Base-by-base conservation (phyloP, 225 moss, liverwort and hornwort genomes). In the Climacium dendroides region DNA sequence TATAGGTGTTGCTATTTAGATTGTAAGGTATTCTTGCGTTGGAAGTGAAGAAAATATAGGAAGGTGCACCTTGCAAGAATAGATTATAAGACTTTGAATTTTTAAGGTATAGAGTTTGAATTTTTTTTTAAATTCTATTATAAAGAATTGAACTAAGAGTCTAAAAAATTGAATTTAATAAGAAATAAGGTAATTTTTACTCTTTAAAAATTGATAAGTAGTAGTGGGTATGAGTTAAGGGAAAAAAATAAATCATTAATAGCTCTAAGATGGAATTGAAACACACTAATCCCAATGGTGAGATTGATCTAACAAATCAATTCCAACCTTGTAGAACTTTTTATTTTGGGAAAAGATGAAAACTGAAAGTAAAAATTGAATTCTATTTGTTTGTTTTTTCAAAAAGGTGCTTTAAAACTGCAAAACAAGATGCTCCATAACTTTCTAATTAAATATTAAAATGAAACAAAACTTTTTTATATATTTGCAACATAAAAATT, bases 211-310 rank as follows among this genome's bases (percentile, higher is more conserved):
- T 37, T 67, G 37, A 22, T 22, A 3, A 39, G 11, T 37, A n/a
- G n/a, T n/a, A n/a, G n/a, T n/a, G n/a, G n/a, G n/a, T n/a, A n/a
- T 4, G 1, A 24, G 24, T 37, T 24, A 24, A 13, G 37, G 1
- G 13, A 2, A 7, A 39, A 39, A n/a, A 69, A 0, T 4, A 4
- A 39, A 7, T 13, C 0, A 0, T 37, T 11, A 7, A 0, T 22
- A 37, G 22, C 12, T 32, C 7, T 16, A 67, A 28, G 9, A 45
- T 45, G 73, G 18, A 72, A 72, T 45, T 45, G 10, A 17, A 72
- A 29, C 2, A 72, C 10, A 29, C 10, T 18, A 45, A 45, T 45
- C 1, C 2, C 4, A 41, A 5, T 15, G 1, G 8, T 15, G 9
- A 72, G 9, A 15, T 2, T 45, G 7, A 2, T 72, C 1, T 9